Evolutionary conservation across 257 asterid species (phyloP), one percentile per base, ranked within the genome.

Genomic region (Solanum gandarillasii): DNA sequence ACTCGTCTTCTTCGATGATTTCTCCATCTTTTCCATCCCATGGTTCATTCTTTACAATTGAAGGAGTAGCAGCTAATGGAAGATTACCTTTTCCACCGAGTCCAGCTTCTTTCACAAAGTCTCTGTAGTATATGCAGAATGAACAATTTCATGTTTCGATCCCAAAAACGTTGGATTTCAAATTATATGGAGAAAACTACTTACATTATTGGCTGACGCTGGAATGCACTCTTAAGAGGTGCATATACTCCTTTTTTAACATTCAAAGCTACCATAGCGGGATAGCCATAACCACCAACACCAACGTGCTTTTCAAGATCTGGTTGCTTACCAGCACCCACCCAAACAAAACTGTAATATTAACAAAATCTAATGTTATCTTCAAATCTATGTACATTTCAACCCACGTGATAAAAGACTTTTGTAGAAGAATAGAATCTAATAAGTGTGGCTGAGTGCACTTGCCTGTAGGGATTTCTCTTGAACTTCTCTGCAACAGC

Each of bases 11-110:
- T 93, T 96, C 99, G 23, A 94, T 89, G 84, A 94, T 88, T 89
- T 95, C 90, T 34, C 98, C 99, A 88, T 96, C 99, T 93, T 96
- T 93, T 18, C 98, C 98, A 29, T 96, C 99, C 98, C 99, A 95
- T 1, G 97, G 91, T 78, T 94, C 98, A 4, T 90, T 95, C 88
- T 91, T 93, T 79, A 87, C 89, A 32, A 96, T 94, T 72, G 41
- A 91, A 2, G 99, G 98, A 82, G 90, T 90, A 68, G 89, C 92
- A 9, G 84, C 92, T 71, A 95, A 70, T 11, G 98, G 94, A 70
- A 95, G 91, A 82, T 88, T 96, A 67, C 98, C 98, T 89, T 92
- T 96, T 84, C 99, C 99, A 7, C 99, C 99, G 4, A 87, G 93
- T 87, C 95, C 98, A 86, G 98, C 98, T 92, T 94, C 98, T 90